phyloP scores from a whole-genome alignment of 176 grass and related monocot genomes.

The Aegilops bicornis region DNA sequence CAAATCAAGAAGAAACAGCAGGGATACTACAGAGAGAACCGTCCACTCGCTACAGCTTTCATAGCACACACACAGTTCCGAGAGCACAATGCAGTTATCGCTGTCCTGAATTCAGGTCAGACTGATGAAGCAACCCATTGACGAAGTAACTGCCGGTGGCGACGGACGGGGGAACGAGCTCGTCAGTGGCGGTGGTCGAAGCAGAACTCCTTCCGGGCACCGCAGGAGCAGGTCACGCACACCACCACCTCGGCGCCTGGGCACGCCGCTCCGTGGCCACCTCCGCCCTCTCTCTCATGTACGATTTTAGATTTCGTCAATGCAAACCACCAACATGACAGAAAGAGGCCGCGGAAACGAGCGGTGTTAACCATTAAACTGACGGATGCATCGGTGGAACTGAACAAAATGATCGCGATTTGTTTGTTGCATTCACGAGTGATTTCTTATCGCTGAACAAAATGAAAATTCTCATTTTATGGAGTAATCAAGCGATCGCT shows the following conservation, averaged over 20 bases:
- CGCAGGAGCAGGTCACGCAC: conserved; percentile 28
- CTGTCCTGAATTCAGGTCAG: neutral
- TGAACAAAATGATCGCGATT: neutral
- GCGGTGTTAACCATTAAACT: neutral
- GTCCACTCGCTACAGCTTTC: neutral
- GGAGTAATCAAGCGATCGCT: neutral
- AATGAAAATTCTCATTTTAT: neutral
- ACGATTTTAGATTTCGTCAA: neutral
- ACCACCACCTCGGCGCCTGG: neutral
- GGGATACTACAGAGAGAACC: neutral
- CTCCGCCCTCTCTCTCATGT: neutral
- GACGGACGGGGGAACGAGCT: neutral
- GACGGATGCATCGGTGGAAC: neutral
- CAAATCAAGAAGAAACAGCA: neutral
- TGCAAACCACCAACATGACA: neutral
- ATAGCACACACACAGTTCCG: neutral
- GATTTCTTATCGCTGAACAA: neutral
- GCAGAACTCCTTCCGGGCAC: conserved; percentile 18
- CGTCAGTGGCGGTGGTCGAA: conserved; percentile 21
- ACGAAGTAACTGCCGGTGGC: neutral
- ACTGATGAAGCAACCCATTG: neutral
- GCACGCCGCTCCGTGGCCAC: neutral
- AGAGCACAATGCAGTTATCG: neutral
- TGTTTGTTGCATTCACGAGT: neutral
- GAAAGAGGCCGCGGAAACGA: neutral